phyloP scores from a whole-genome alignment of 345 rosid species.

The Syzygium aromaticum region DNA sequence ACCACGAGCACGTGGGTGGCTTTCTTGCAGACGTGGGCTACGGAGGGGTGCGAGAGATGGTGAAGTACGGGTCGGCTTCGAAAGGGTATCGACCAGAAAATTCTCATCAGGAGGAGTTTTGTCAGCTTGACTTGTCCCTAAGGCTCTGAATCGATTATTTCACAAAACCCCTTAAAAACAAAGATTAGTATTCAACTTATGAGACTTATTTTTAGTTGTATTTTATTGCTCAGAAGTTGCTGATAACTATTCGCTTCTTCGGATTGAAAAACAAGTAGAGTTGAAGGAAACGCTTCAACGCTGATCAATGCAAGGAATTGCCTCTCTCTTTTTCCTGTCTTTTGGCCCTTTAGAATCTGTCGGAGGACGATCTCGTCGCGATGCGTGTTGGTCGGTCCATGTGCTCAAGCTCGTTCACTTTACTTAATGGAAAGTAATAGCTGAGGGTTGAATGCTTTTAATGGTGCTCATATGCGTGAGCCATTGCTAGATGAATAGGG shows the following conservation, averaged over 20 bases:
- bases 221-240: neutral
- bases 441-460: neutral
- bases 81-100: slow-evolving; percentile 26
- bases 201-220: neutral
- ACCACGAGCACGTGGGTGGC: slow-evolving; percentile 8
- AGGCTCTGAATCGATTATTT: slow-evolving; percentile 39
- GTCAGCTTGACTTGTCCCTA: slow-evolving; percentile 72
- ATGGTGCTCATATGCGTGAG: neutral
- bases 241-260: neutral
- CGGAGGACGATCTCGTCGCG: neutral
- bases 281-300: neutral
- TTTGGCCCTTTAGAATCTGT: neutral
- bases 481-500: neutral
- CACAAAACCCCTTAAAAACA: neutral
- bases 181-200: neutral
- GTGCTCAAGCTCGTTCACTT: neutral
- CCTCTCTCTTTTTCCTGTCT: neutral
- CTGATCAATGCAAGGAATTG: neutral
- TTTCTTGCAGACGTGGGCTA: slow-evolving; percentile 16
- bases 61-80: neutral
- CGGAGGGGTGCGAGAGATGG: slow-evolving; percentile 5
- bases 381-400: neutral
- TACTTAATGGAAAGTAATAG: neutral
- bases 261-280: neutral
- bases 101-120: slow-evolving; percentile 43